A percentile compares a stretch with the other conserved stretches of the same genome.
These are phyloP conservation scores for Balakata baccata DNA, from an alignment of 345 rosid genomes.

Conservation along the genomic window DNA sequence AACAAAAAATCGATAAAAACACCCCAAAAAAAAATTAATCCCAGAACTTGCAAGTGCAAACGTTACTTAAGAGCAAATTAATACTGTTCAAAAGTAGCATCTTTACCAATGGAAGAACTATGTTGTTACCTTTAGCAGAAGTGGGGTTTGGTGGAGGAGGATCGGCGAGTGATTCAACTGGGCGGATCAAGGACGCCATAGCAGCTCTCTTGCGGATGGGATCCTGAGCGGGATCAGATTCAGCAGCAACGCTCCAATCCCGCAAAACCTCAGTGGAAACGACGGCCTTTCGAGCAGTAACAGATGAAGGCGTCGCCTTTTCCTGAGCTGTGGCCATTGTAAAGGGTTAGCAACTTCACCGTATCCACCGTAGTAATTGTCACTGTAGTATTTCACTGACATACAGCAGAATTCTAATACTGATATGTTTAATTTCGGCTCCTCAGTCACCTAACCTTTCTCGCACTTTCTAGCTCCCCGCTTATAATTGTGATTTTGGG, in stretches of 20 bases:
- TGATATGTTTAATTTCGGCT: background rate
- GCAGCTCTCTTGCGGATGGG: constrained; percentile 31
- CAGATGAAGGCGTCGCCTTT: constrained; percentile 25
- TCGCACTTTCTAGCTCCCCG: background rate
- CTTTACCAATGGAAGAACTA: background rate
- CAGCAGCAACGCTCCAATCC: constrained; percentile 34
- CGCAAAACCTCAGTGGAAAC: constrained; percentile 23
- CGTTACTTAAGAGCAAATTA: background rate
- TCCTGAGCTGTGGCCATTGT: constrained; percentile 42
- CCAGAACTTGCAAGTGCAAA: background rate
- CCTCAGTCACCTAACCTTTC: background rate
- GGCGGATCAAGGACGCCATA: constrained; percentile 40
- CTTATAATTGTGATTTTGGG: background rate
- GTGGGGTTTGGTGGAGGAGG: constrained; percentile 35
- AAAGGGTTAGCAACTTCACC: constrained; percentile 33
- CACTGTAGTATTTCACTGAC: constrained; percentile 33
- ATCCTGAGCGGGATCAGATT: constrained; percentile 30
- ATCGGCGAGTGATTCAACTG: constrained; percentile 46
- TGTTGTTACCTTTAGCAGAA: constrained; percentile 40
- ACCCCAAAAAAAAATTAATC: background rate
- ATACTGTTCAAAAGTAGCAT: background rate
- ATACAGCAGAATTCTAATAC: constrained; percentile 21
- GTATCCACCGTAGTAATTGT: constrained; percentile 27
- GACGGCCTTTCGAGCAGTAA: background rate
- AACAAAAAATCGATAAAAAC: background rate